Evolutionary conservation across 75 land plant species (phyloP).

Genomic region (Selaginella tamariscina): DNA sequence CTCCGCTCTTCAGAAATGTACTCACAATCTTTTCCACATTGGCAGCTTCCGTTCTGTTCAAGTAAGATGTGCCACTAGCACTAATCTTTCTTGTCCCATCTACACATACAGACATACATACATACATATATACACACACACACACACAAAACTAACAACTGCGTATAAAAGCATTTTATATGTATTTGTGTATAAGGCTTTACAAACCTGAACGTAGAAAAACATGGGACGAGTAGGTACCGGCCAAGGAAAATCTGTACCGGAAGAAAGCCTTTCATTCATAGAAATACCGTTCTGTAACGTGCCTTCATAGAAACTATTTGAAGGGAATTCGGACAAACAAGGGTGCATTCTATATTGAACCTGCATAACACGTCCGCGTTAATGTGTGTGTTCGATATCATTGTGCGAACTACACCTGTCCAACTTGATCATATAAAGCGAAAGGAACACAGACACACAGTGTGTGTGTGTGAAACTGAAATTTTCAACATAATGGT

Average conservation of each 20-base stretch:
- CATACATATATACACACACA: too few relatives aligned
- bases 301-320: slow-evolving; percentile 97
- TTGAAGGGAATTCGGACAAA: slow-evolving; percentile 94
- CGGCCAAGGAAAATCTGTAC: slow-evolving; percentile 99
- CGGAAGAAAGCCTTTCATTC: slow-evolving; percentile 68
- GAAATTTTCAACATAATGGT: neutral
- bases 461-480: too few relatives aligned
- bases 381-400: too few relatives aligned
- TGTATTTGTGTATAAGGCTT: too few relatives aligned
- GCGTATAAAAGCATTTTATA: too few relatives aligned
- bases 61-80: slow-evolving; percentile 96
- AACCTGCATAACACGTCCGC: slow-evolving; percentile 59
- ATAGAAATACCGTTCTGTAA: slow-evolving; percentile 95
- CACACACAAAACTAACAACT: too few relatives aligned
- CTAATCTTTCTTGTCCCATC: slow-evolving; percentile 99
- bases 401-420: too few relatives aligned
- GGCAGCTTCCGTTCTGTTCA: slow-evolving; percentile 94
- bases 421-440: too few relatives aligned
- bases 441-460: too few relatives aligned
- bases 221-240: slow-evolving; percentile 98
- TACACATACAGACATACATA: slow-evolving; percentile 10
- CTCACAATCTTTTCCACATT: slow-evolving; percentile 98
- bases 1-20: slow-evolving; percentile 92
- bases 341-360: slow-evolving; percentile 99
- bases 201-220: slow-evolving; percentile 92